phyloP scores from a whole-genome alignment of 768 basidiomycete genomes.

The Mycena filopes region DNA sequence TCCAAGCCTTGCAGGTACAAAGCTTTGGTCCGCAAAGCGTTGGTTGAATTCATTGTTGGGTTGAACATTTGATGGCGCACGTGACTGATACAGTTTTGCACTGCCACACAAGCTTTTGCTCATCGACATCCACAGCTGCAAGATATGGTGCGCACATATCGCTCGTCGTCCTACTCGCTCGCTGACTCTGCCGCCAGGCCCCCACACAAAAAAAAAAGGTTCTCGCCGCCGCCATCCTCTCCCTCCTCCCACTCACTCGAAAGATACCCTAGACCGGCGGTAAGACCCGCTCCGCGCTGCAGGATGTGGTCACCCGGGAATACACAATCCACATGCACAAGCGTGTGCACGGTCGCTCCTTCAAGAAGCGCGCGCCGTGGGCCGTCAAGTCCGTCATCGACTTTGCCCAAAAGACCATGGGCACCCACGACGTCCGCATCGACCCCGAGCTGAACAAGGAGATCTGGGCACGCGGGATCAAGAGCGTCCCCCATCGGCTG shows the following conservation, averaged over 20 bases:
- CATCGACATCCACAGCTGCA: slow-evolving; percentile 72
- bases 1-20: too few relatives aligned
- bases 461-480: slow-evolving; percentile 93
- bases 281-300: slow-evolving; percentile 95
- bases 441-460: slow-evolving; percentile 98
- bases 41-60: too few relatives aligned
- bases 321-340: slow-evolving; percentile 99
- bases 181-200: slow-evolving; percentile 48
- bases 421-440: slow-evolving; percentile 91
- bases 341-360: slow-evolving; percentile 88
- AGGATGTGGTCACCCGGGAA: slow-evolving; percentile 98
- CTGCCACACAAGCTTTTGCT: slow-evolving; percentile 32
- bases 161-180: slow-evolving; percentile 15
- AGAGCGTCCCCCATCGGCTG: slow-evolving; percentile 91
- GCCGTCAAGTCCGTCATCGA: slow-evolving; percentile 94
- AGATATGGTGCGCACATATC: slow-evolving; percentile 64
- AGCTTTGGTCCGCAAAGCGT: too few relatives aligned
- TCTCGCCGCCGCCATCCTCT: slow-evolving; percentile 21
- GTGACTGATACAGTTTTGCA: too few relatives aligned
- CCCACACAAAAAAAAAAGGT: slow-evolving; percentile 70
- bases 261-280: slow-evolving; percentile 62
- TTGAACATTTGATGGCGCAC: not conserved
- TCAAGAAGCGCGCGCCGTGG: slow-evolving; percentile 98
- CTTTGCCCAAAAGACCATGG: slow-evolving; percentile 96
- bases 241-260: slow-evolving; percentile 9